Evolutionary conservation across 225 moss, liverwort and hornwort species (phyloP).

Genomic region (Marchantia polymorpha): DNA sequence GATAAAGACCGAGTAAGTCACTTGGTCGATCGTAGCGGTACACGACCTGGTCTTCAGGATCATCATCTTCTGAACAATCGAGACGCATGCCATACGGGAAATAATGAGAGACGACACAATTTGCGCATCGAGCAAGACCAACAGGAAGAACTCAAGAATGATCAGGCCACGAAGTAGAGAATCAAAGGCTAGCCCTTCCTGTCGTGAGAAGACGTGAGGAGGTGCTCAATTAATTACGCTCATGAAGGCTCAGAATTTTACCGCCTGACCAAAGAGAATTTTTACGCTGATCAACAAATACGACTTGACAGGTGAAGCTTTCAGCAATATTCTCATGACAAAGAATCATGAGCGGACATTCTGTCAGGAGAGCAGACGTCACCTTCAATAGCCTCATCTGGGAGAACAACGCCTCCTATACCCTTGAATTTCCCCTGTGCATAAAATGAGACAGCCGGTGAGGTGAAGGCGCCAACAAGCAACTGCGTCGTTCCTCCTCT

Average conservation of each 20-base stretch:
- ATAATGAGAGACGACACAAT: background rate
- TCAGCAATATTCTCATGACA: background rate
- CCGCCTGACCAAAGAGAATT: too few species aligned
- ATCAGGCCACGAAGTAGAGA: background rate
- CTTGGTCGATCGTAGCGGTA: slow-evolving; percentile 5
- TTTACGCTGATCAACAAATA: background rate
- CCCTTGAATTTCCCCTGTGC: background rate
- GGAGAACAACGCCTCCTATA: background rate
- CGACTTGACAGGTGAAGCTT: background rate
- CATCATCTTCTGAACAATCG: slow-evolving; percentile 10
- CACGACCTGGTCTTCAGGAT: slow-evolving; percentile 14
- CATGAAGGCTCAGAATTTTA: background rate
- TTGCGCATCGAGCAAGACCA: background rate
- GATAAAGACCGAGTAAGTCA: slow-evolving; percentile 14
- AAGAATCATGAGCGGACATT: background rate
- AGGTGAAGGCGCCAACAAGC: background rate
- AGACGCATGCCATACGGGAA: background rate
- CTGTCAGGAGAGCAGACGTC: too few species aligned
- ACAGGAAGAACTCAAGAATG: background rate
- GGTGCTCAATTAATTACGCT: background rate
- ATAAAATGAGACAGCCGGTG: background rate
- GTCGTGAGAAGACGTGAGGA: background rate
- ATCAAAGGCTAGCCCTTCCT: background rate
- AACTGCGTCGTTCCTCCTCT: background rate
- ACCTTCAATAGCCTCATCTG: background rate